Conservation (phyloP, 306 rosid species). For the Comarum palustre region DNA sequence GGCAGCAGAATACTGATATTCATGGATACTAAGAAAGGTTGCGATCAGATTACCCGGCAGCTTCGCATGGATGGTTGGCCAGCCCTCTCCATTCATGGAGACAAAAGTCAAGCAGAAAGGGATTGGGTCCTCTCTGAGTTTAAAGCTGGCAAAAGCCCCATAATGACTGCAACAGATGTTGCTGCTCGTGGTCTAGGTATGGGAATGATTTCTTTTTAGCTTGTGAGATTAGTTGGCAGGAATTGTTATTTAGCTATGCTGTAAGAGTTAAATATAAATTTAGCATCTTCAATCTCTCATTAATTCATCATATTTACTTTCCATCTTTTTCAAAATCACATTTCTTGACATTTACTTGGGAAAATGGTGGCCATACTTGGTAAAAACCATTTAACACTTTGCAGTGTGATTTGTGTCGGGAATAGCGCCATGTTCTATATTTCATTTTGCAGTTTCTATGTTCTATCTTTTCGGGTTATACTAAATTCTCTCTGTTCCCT, state of each 20-base stretch:
- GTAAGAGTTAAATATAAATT: neutral
- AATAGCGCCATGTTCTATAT: neutral
- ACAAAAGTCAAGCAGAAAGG: constrained; percentile 98
- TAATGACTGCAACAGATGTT: constrained; percentile 98
- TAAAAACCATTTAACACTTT: neutral
- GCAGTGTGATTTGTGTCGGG: neutral
- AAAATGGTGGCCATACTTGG: neutral
- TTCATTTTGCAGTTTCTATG: neutral
- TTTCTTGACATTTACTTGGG: neutral
- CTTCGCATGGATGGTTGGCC: constrained; percentile 99
- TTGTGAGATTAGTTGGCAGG: constrained; percentile 18
- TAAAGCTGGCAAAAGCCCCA: constrained; percentile 94
- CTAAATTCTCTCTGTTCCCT: neutral
- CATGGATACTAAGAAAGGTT: constrained; percentile 98
- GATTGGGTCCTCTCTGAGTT: constrained; percentile 99
- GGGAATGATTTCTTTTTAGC: constrained; percentile 15
- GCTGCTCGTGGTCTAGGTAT: constrained; percentile 98
- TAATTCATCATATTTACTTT: neutral
- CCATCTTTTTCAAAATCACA: neutral
- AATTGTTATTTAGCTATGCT: constrained; percentile 21
- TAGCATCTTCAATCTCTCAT: neutral
- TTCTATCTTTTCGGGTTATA: neutral
- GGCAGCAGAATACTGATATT: constrained; percentile 93
- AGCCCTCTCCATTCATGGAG: constrained; percentile 96
- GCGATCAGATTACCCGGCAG: constrained; percentile 91